Base-by-base conservation (phyloP, 2,329 filamentous ascomycete species). In the Bipolaris gigantea region DNA sequence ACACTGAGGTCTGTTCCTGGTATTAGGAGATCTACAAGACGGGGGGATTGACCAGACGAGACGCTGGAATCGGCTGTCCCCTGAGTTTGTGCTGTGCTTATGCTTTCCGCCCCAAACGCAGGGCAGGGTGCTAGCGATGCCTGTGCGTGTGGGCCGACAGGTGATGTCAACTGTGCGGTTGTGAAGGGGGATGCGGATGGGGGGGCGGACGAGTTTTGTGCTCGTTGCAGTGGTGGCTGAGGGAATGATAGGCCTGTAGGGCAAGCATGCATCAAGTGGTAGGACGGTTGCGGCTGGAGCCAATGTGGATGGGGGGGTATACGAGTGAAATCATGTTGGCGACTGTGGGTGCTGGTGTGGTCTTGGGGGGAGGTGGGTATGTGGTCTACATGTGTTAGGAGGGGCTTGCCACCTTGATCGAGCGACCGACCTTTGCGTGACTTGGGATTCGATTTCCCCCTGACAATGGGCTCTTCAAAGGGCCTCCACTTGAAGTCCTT, bases 401-500 rank as follows among this genome's bases (percentile, higher is more conserved):
- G 41, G n/a, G 36, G 19, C 23, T 7, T 11, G 30, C 34, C 38
- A 18, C 11, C n/a, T 10, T n/a, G 10, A 18, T 27, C 27, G 9
- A 10, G n/a, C 39, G 33, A 61, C 63, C 36, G 62, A 78, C 78
- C 71, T 74, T 80, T 82, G 67, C 78, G 82, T 36, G 74, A 57
- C 62, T 79, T 82, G 7, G 33, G 40, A 7, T 60, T 58, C 30
- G 69, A 66, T 61, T 80, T 83, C 46, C 74, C 73, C 18, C 74
- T 73, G 59, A 85, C 79, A 50, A 76, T 85, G 42, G 83, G 80
- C 60, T 89, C 86, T 65, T 87, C 85, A 62, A 89, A 89, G 0
- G 85, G 81, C 48, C 85, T 79, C 87, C 87, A 90, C 78, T 89
- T 89, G 76, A 89, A 89, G 70, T 88, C 85, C 70, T 88, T 90